Evolutionary conservation across 345 rosid genomes (phyloP), one percentile per base, ranked within the genome.

Genomic region (Bruguiera parviflora): DNA sequence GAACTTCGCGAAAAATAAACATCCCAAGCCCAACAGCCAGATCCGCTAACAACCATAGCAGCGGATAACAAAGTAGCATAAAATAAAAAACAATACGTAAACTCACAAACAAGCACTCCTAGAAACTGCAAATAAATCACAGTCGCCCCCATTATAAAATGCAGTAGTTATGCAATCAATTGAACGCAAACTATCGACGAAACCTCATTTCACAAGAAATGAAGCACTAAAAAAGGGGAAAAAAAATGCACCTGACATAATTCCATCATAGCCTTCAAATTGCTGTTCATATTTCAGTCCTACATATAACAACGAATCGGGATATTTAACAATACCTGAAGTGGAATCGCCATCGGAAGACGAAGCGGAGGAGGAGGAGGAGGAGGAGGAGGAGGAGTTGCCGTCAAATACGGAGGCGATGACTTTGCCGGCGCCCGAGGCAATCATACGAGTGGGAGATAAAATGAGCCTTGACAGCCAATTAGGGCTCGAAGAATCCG

Each of bases 401-500:
- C 85, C 63, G 73, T 79, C 79, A 64, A 94, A 83, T 76, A 91
- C 93, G 21, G 96, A 81, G 73, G 86, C 72, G 25, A 94, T 76
- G 51, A 87, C 77, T 80, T 84, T 86, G 0, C 89, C 92, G 43
- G 97, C 91, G 64, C 97, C 89, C 63, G 88, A 77, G 62, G 91
- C 96, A 78, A 91, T 83, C 66, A 82, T 61, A 63, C 89, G 92
- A 65, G 98, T 86, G 3, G 97, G 98, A 29, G 87, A 84, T 47
- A 77, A 77, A 74, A 93, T 71, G 75, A 85, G 83, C 69, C 81
- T 86, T 67, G 97, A 87, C 66, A 94, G 80, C 98, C 98, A 94
- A 80, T 82, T 91, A 84, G 92, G 95, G 90, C 82, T 86, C 74
- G 79, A 78, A 21, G 70, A 72, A 53, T 55, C 77, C 22, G 79